phyloP scores from a whole-genome alignment of 2,329 filamentous ascomycete genomes.

The Sporothrix mexicana region DNA sequence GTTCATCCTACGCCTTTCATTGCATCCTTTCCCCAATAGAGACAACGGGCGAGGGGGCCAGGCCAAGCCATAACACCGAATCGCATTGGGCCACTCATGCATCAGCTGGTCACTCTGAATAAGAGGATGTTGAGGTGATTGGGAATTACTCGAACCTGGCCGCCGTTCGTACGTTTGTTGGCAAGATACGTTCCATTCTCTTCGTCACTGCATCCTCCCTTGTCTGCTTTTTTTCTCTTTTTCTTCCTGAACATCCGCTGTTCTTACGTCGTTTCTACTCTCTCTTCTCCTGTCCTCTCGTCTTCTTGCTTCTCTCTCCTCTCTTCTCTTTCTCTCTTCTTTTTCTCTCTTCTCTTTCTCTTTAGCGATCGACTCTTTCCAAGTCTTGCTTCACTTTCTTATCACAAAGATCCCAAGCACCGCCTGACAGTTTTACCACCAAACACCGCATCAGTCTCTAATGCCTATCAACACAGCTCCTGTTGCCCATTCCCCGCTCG shows the following conservation, averaged over 20 bases:
- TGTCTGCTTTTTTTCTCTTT: not conserved
- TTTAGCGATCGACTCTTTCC: not conserved
- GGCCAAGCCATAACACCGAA: slow-evolving; percentile 13
- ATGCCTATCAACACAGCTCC: not conserved
- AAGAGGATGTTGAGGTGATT: not conserved
- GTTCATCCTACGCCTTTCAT: not conserved
- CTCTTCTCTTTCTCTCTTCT: not conserved
- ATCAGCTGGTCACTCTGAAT: slow-evolving; percentile 9
- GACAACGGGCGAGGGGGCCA: not conserved
- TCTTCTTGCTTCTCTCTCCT: not conserved
- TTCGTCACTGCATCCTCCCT: not conserved
- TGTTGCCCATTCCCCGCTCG: not conserved
- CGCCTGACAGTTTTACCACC: not conserved
- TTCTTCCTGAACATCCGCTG: not conserved
- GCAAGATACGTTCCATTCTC: not conserved
- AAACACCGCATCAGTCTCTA: not conserved
- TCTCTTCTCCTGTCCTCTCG: not conserved
- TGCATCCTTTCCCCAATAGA: slow-evolving; percentile 2
- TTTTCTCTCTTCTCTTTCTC: not conserved
- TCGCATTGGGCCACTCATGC: slow-evolving; percentile 5
- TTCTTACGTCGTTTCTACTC: not conserved
- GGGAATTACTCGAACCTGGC: not conserved
- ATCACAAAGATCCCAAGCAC: not conserved
- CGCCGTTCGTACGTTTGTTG: not conserved
- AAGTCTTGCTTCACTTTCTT: not conserved